Evolutionary conservation across 805 yeast genomes (phyloP).

Genomic region (Metschnikowia bowlesiae): DNA sequence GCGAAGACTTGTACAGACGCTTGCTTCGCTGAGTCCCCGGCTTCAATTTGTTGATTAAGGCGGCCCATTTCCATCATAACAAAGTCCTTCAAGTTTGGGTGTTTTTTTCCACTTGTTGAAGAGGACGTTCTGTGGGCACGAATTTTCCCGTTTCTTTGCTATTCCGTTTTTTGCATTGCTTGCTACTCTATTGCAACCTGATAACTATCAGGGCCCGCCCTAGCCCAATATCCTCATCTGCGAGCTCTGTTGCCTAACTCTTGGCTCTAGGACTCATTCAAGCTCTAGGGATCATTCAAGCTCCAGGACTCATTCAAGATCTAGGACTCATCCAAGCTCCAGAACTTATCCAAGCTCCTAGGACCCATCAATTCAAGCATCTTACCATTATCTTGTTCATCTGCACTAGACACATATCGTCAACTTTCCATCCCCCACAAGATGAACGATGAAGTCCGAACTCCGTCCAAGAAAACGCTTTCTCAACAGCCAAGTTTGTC

Average conservation of each 20-base stretch:
- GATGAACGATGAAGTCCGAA: conserved; percentile 1
- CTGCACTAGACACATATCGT: not conserved
- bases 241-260: too few species aligned
- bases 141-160: not conserved
- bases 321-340: too few species aligned
- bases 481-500: conserved; percentile 21
- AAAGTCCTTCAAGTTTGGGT: not conserved
- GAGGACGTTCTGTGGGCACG: not conserved
- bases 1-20: not conserved
- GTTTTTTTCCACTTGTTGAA: not conserved
- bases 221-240: too few species aligned
- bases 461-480: conserved; percentile 2
- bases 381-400: not conserved
- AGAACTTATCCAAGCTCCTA: not conserved
- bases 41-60: not conserved
- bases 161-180: not conserved
- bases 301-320: too few species aligned
- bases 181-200: not conserved
- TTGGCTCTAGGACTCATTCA: not conserved
- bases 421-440: not conserved
- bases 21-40: conserved; percentile 1
- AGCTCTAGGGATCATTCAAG: too few species aligned
- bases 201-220: too few species aligned
- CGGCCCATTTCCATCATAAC: not conserved
- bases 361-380: not conserved